A percentile compares a stretch with the other conserved stretches of the same genome.
phyloP scores from a whole-genome alignment of 2,329 filamentous ascomycete genomes.

The Talaromyces sp. region DNA sequence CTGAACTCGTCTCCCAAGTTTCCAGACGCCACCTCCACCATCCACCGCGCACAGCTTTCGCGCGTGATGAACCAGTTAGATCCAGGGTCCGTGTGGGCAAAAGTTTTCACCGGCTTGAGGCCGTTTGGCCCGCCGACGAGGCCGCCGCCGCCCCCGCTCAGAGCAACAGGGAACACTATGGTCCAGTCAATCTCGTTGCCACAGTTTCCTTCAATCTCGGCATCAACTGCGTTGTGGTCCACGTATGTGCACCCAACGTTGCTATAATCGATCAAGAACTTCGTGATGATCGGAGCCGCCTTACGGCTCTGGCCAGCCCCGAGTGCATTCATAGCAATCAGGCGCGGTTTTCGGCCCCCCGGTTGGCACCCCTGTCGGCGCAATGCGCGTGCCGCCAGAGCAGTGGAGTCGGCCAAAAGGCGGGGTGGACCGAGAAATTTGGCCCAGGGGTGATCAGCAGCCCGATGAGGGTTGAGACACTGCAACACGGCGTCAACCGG shows the following conservation, averaged over 20 bases:
- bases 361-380: conserved; percentile 1
- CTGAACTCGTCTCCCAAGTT: conserved; percentile 8
- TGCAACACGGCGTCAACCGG: conserved; percentile 8
- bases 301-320: conserved; percentile 12
- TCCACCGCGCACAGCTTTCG: conserved; percentile 18
- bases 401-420: conserved; percentile 15
- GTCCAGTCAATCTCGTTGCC: conserved; percentile 18
- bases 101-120: conserved; percentile 14
- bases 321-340: conserved; percentile 16
- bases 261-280: conserved; percentile 15
- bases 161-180: conserved; percentile 10
- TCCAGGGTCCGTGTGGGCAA: conserved; percentile 8
- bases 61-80: conserved; percentile 14
- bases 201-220: conserved; percentile 17
- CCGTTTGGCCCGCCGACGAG: not conserved
- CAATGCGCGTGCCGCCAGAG: conserved; percentile 10
- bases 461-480: conserved; percentile 15
- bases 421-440: conserved; percentile 17
- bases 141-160: not conserved
- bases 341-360: conserved; percentile 1
- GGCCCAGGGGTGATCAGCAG: conserved; percentile 15
- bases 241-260: conserved; percentile 18
- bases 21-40: conserved; percentile 16
- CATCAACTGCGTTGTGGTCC: conserved; percentile 9
- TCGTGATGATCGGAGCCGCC: conserved; percentile 15